Evolutionary conservation across 139 green algal species (phyloP).

Genomic region (Volvox africanus): DNA sequence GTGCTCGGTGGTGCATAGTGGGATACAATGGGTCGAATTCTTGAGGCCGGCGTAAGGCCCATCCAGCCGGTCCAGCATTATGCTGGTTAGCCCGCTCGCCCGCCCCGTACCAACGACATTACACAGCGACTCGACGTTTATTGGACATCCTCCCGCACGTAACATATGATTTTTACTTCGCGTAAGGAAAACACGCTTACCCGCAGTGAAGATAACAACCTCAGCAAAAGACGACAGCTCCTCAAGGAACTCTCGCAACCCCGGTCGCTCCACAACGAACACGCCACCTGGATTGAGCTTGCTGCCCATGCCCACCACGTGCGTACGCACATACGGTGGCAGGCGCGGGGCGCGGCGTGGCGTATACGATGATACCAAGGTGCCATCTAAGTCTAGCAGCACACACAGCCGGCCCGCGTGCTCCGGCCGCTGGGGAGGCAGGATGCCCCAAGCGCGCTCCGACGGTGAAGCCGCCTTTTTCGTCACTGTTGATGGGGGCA

Average conservation of each 20-base stretch:
- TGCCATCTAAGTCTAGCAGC: conserved; percentile 93
- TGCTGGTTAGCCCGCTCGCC: too few relatives aligned
- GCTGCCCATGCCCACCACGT: conserved; percentile 79
- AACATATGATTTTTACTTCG: too few relatives aligned
- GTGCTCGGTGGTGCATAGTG: too few relatives aligned
- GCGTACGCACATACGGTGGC: conserved; percentile 66
- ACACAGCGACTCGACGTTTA: too few relatives aligned
- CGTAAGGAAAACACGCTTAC: conserved; percentile 7
- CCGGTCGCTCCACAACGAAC: conserved; percentile 89
- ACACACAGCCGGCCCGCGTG: conserved; percentile 74
- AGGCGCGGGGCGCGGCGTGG: conserved; percentile 77
- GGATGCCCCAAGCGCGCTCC: conserved; percentile 46
- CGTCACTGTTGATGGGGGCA: neutral
- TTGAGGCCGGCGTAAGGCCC: too few relatives aligned
- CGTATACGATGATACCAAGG: conserved; percentile 85
- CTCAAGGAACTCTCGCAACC: conserved; percentile 82
- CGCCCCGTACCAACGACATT: too few relatives aligned
- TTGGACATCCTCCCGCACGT: too few relatives aligned
- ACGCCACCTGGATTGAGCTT: conserved; percentile 85
- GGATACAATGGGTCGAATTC: too few relatives aligned
- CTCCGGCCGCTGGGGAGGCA: conserved; percentile 54
- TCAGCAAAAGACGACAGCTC: conserved; percentile 71
- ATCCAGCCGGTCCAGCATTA: too few relatives aligned
- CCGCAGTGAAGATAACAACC: conserved; percentile 91
- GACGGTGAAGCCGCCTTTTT: neutral